Percentiles rank a stretch among this genome's conserved stretches.
Evolutionary conservation across 768 basidiomycete genomes (phyloP).

Genomic region (Arthromyces matolae): DNA sequence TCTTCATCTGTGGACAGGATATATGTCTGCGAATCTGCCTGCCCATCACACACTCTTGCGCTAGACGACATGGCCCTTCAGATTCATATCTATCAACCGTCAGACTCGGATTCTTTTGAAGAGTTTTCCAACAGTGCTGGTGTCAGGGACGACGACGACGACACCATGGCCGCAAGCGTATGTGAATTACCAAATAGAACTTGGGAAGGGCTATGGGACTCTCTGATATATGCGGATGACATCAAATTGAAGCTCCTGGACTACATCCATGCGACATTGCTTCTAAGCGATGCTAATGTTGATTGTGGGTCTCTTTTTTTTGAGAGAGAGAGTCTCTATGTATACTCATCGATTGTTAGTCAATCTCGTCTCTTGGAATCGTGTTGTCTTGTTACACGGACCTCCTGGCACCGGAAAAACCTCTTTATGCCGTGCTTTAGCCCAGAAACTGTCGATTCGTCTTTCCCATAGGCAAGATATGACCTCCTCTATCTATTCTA

Average conservation of each 20-base stretch:
- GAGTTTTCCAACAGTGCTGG: slow-evolving; percentile 66
- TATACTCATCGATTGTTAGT: slow-evolving; percentile 36
- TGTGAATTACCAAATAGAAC: slow-evolving; percentile 80
- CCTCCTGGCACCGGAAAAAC: slow-evolving; percentile 99
- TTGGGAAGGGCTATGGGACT: slow-evolving; percentile 93
- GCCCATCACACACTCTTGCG: slow-evolving; percentile 48
- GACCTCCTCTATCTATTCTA: too few relatives aligned
- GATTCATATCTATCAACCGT: slow-evolving; percentile 87
- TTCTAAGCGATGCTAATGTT: slow-evolving; percentile 86
- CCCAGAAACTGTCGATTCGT: slow-evolving; percentile 92
- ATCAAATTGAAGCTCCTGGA: slow-evolving; percentile 87
- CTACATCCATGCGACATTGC: slow-evolving; percentile 90
- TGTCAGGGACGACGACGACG: slow-evolving; percentile 60
- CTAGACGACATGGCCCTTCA: slow-evolving; percentile 62
- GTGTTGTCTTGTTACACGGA: slow-evolving; percentile 90
- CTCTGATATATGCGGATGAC: slow-evolving; percentile 77
- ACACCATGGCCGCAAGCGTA: slow-evolving; percentile 84
- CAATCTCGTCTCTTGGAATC: slow-evolving; percentile 94
- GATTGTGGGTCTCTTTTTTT: slow-evolving; percentile 56
- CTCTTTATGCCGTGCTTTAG: slow-evolving; percentile 87
- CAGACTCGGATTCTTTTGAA: slow-evolving; percentile 61
- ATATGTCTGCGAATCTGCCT: slow-evolving; percentile 64
- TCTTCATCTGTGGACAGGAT: slow-evolving; percentile 75
- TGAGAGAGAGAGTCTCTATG: not conserved
- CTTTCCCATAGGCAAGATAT: slow-evolving; percentile 69